These are phyloP conservation scores for Henckelia pumila DNA, from an alignment of 257 asterid species.

Conservation along the genomic window DNA sequence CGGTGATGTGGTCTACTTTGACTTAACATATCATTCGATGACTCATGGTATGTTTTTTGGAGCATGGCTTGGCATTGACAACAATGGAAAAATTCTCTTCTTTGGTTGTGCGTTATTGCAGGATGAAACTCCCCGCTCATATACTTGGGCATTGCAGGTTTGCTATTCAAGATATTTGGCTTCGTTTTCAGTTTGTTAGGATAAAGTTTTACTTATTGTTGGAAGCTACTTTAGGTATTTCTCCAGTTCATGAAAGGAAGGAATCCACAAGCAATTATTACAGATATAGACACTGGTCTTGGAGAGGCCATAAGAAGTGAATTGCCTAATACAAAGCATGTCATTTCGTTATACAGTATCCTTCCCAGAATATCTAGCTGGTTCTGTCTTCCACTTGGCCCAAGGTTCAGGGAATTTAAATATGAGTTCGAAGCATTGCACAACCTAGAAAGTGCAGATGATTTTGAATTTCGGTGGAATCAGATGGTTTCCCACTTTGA, in stretches of 20 bases:
- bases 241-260: slow-evolving; percentile 60
- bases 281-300: slow-evolving; percentile 56
- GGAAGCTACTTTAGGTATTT: slow-evolving; percentile 44
- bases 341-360: slow-evolving; percentile 43
- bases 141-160: slow-evolving; percentile 64
- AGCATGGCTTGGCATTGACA: slow-evolving; percentile 67
- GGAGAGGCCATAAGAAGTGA: slow-evolving; percentile 63
- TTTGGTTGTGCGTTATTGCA: slow-evolving; percentile 65
- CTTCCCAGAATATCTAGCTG: slow-evolving; percentile 47
- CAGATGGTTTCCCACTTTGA: slow-evolving; percentile 50
- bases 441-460: slow-evolving; percentile 44
- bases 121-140: slow-evolving; percentile 49
- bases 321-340: slow-evolving; percentile 63
- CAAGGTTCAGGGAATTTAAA: slow-evolving; percentile 48
- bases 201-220: slow-evolving; percentile 27
- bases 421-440: slow-evolving; percentile 51
- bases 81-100: slow-evolving; percentile 50
- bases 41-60: slow-evolving; percentile 49
- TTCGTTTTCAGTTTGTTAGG: slow-evolving; percentile 18
- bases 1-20: slow-evolving; percentile 67
- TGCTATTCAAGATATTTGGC: slow-evolving; percentile 15
- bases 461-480: slow-evolving; percentile 36
- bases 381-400: slow-evolving; percentile 61
- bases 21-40: slow-evolving; percentile 48
- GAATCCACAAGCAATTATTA: slow-evolving; percentile 54